Conservation (phyloP, 352 stramenopile genomes). For the Phytophthora sojae region DNA sequence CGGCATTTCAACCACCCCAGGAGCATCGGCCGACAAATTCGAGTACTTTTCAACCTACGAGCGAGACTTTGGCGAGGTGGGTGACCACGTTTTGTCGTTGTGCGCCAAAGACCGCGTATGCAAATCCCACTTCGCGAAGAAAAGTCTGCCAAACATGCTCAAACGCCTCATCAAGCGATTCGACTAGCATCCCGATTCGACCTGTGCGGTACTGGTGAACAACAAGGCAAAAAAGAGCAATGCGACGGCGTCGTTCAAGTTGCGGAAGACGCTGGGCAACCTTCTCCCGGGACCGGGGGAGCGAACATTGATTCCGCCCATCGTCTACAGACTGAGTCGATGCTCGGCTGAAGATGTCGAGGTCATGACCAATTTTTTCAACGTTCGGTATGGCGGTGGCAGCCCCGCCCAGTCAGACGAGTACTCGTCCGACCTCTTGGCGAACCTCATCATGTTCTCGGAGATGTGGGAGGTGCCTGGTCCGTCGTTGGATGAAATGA, state of each 20-base stretch:
- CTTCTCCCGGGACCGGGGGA: background rate
- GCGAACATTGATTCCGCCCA: background rate
- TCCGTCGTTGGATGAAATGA: conserved; percentile 19
- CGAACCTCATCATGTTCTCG: conserved; percentile 43
- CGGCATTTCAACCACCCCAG: conserved; percentile 21
- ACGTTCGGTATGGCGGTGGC: background rate
- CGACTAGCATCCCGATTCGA: conserved; percentile 27
- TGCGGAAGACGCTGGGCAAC: background rate
- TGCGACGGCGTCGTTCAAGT: background rate
- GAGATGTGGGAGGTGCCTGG: conserved; percentile 54
- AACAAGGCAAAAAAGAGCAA: background rate
- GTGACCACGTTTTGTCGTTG: conserved; percentile 27
- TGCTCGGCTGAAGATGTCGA: background rate
- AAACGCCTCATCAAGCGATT: conserved; percentile 18
- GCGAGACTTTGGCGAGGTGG: conserved; percentile 35
- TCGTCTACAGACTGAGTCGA: background rate
- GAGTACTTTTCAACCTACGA: conserved; percentile 45
- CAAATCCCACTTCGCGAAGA: conserved; percentile 11
- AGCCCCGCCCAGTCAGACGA: too few relatives aligned
- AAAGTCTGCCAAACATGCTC: conserved; percentile 14
- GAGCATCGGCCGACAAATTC: conserved; percentile 12
- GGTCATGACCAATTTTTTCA: background rate
- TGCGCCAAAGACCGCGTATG: conserved; percentile 26
- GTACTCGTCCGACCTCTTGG: conserved; percentile 26
- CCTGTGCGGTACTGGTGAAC: conserved; percentile 24